Base-by-base conservation (phyloP, 2,329 filamentous ascomycete species). In the Aspergillus tubingensis region DNA sequence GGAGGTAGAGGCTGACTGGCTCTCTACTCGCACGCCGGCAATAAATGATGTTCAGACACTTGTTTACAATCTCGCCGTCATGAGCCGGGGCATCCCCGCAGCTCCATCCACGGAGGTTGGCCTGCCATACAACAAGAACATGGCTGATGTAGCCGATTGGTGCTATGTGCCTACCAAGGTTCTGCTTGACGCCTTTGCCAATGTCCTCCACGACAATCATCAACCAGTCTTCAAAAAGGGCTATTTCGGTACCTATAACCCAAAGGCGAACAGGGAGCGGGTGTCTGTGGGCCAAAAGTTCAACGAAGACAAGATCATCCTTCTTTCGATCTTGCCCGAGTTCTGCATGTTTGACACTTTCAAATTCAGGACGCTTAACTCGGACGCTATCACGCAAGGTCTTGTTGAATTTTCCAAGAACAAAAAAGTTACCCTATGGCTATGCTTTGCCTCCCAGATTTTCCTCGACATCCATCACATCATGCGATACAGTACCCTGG, bases 381-480 rank as follows among this genome's bases (percentile, higher is more conserved):
- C 65, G 44, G 76, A 77, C 54, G 67, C 69, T 47, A 63, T 77
- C 11, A 75, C 68, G 27, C 30, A 59, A 47, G 68, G 69, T n/a
- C 62, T 77, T 15, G 52, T 62, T 39, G 65, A 68, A 7, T 70
- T 70, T 64, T 58, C 62, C 50, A 62, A 69, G 47, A 74, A 67
- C 7, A 72, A 71, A 47, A 61, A 63, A 21, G 57, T 73, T 19
- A 63, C 53, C 23, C 51, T 73, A 5, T 71, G 67, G 58, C 61
- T 75, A 36, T 70, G 58, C n/a, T 76, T 77, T 52, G 72, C 70
- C 4, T 56, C 66, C 8, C 71, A 74, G 49, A 61, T 75, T 17
- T 68, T 73, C 21, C 70, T 78, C 7, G 74, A 77, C 54, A 68
- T 74, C 23, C 72, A 76, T 60, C 70, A 75, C 60, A 63, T 60